Percentiles rank a stretch among this genome's conserved stretches.
These are phyloP conservation scores for Cryptococcus hybrid DNA, from an alignment of 1,284 basidiomycete genomes.

Conservation along the genomic window DNA sequence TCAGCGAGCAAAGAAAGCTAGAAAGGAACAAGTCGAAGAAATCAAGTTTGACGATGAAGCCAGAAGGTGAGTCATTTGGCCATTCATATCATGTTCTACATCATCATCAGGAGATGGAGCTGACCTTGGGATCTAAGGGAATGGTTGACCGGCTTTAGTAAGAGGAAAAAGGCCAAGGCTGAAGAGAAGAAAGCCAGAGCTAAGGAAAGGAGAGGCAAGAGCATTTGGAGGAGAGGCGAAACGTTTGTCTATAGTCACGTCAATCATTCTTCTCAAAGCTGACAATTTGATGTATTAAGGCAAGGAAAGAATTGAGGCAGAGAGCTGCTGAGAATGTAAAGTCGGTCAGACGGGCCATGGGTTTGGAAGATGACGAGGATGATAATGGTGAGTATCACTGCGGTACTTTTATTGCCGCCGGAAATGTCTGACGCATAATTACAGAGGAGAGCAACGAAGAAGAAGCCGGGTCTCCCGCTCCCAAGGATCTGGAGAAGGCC, in stretches of 20 bases:
- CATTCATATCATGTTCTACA: background rate
- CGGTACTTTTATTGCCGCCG: no score
- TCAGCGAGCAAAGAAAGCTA: constrained; percentile 44
- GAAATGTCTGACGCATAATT: background rate
- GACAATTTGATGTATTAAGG: constrained; percentile 16
- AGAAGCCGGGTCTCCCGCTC: constrained; percentile 24
- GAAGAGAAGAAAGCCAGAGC: constrained; percentile 45
- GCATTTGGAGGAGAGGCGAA: constrained; percentile 43
- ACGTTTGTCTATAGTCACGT: constrained; percentile 25
- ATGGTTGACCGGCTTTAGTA: constrained; percentile 50
- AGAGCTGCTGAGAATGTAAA: constrained; percentile 45
- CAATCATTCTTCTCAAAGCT: no score
- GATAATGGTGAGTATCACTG: constrained; percentile 3
- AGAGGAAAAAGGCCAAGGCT: constrained; percentile 50
- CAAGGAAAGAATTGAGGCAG: constrained; percentile 41
- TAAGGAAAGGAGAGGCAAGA: constrained; percentile 47
- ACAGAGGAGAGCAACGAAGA: constrained; percentile 10
- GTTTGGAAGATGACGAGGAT: constrained; percentile 29
- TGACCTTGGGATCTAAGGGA: constrained; percentile 29
- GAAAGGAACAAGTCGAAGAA: constrained; percentile 48
- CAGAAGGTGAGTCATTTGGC: constrained; percentile 27
- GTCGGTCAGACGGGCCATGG: constrained; percentile 44
- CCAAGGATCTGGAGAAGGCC: constrained; percentile 25
- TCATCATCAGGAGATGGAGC: background rate
- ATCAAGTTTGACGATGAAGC: constrained; percentile 52